Evolutionary conservation across 2,329 filamentous ascomycete genomes (phyloP), one percentile per base, ranked within the genome.

Genomic region (Venturiaceae sp.): DNA sequence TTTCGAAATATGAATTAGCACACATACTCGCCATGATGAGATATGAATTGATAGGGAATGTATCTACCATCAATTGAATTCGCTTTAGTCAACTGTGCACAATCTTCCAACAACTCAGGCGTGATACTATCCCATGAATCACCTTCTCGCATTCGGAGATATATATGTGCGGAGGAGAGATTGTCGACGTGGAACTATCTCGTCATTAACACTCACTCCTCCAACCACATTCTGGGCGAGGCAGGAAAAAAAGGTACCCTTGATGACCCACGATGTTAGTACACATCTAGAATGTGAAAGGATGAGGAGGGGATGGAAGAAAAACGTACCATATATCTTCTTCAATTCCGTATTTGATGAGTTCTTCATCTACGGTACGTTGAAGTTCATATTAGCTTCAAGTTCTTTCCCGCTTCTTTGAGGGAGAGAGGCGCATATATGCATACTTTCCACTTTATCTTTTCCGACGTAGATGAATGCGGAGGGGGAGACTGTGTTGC

Each of bases 131-230:
- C 91, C 94, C 94, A 99, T 41, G 82, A 79, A 64, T 94, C 84
- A 60, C 84, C 87, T 46, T 92, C 85, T 16, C 78, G 80, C 64
- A 97, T 80, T 34, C 94, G 87, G 34, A 99, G 83, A 74, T 99
- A 99, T 66, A 99, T 90, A 74, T 99, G 94, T 2, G 94, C 94
- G 66, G 89, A 95, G 44, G 92, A 96, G 34, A 99, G 82, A 71
- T 99, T 99, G 78, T 99, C 94, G 66, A 87, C 94, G 78, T 99
- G 94, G 70, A 99, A 99, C 88, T 92, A 67, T 7, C n/a, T n/a
- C n/a, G n/a, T n/a, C n/a, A n/a, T n/a, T n/a, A n/a, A n/a, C n/a
- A n/a, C n/a, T n/a, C n/a, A 54, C 8, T n/a, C n/a, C n/a, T n/a
- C n/a, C n/a, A n/a, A n/a, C n/a, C n/a, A 39, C 36, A 39, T 39